These are phyloP conservation scores for Acrodontium crateriforme DNA, from an alignment of 2,329 filamentous ascomycete species.

Conservation along the genomic window DNA sequence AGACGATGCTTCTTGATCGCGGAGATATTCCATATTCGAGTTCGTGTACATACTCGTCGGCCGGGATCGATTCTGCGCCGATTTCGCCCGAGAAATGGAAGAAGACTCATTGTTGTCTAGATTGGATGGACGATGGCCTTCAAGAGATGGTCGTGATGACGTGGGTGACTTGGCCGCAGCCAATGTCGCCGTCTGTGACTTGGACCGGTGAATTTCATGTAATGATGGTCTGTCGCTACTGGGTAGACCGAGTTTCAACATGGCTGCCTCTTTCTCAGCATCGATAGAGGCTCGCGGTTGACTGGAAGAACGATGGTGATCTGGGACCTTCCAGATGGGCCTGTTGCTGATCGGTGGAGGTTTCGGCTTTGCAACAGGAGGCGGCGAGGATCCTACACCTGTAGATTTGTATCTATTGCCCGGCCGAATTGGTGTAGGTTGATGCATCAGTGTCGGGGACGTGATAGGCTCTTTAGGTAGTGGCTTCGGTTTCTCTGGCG, in stretches of 20 bases:
- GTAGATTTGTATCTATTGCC: constrained; percentile 44
- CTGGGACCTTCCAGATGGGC: constrained; percentile 43
- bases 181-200: constrained; percentile 33
- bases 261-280: constrained; percentile 22
- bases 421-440: constrained; percentile 34
- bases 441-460: constrained; percentile 20
- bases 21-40: constrained; percentile 67
- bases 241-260: constrained; percentile 23
- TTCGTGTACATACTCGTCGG: constrained; percentile 75
- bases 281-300: constrained; percentile 33
- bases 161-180: constrained; percentile 38
- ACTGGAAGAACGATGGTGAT: constrained; percentile 34
- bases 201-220: constrained; percentile 33
- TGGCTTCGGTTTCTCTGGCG: constrained; percentile 5
- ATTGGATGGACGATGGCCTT: constrained; percentile 51
- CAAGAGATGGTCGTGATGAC: constrained; percentile 54
- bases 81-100: constrained; percentile 44
- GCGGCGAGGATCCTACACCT: constrained; percentile 29
- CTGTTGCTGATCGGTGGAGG: constrained; percentile 27
- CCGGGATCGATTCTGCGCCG: constrained; percentile 52
- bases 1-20: constrained; percentile 48
- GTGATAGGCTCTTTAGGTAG: too few species aligned
- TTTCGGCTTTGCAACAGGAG: constrained; percentile 25
- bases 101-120: constrained; percentile 44
- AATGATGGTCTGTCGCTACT: constrained; percentile 26